phyloP scores from a whole-genome alignment of 495 filamentous ascomycete species.

The Xylaria flabelliformis region DNA sequence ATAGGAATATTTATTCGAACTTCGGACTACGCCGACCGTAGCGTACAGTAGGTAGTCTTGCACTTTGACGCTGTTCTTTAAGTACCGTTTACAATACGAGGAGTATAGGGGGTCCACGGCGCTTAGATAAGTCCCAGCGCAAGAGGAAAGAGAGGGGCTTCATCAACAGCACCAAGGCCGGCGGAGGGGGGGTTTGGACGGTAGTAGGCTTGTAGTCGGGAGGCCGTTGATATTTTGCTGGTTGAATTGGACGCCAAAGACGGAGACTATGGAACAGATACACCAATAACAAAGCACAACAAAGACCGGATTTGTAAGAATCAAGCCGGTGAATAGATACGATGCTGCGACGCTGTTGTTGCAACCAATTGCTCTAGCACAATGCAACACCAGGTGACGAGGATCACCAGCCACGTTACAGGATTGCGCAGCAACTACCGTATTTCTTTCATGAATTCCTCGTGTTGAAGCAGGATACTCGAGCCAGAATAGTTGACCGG shows the following conservation, averaged over 20 bases:
- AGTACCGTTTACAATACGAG: not conserved
- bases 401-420: not conserved
- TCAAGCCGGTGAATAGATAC: not conserved
- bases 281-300: not conserved
- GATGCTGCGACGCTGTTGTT: not conserved
- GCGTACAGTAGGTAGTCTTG: not conserved
- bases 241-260: not conserved
- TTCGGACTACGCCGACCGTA: not conserved
- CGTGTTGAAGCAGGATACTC: constrained; percentile 10
- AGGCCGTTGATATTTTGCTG: not conserved
- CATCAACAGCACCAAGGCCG: not conserved
- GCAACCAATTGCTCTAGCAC: constrained; percentile 1
- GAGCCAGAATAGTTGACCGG: not conserved
- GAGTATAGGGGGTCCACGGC: not conserved
- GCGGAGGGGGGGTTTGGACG: not conserved
- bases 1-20: constrained; percentile 2
- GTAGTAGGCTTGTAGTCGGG: not conserved
- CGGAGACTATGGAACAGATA: not conserved
- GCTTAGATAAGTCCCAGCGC: not conserved
- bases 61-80: not conserved
- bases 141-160: not conserved
- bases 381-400: not conserved
- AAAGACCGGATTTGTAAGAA: constrained; percentile 14
- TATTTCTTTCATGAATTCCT: not conserved
- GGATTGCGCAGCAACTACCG: not conserved